Conservation (phyloP, 1,139 yeast species). For the Candida tropicalis region DNA sequence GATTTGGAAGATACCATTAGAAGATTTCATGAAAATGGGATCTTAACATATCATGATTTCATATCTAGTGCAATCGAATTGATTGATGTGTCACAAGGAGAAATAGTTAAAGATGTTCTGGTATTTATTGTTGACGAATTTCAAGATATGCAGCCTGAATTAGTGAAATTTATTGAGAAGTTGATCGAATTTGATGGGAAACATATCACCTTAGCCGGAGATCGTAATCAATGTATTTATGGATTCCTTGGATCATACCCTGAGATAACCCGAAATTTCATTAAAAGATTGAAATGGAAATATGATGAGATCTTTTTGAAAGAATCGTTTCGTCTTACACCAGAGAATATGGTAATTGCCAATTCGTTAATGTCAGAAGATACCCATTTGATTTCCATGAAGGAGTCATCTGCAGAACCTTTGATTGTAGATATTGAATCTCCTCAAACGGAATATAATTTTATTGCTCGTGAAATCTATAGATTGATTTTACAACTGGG, state of each 20-base stretch:
- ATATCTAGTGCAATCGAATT: slow-evolving; percentile 33
- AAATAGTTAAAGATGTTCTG: slow-evolving; percentile 29
- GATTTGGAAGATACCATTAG: slow-evolving; percentile 24
- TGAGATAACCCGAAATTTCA: slow-evolving; percentile 26
- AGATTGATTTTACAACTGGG: slow-evolving; percentile 31
- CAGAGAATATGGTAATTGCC: slow-evolving; percentile 53
- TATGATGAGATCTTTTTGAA: slow-evolving; percentile 34
- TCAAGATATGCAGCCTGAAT: slow-evolving; percentile 66
- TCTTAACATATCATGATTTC: slow-evolving; percentile 41
- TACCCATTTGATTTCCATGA: slow-evolving; percentile 20
- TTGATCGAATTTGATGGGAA: slow-evolving; percentile 36
- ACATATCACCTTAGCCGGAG: slow-evolving; percentile 73
- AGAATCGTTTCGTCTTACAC: slow-evolving; percentile 62
- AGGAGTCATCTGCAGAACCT: slow-evolving; percentile 33
- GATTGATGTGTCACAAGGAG: slow-evolving; percentile 21
- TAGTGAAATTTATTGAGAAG: slow-evolving; percentile 46
- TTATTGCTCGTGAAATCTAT: slow-evolving; percentile 8
- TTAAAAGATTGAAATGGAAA: slow-evolving; percentile 25
- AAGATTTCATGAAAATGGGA: slow-evolving; percentile 32
- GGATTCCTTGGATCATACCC: slow-evolving; percentile 61
- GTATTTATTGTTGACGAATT: slow-evolving; percentile 70
- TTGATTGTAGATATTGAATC: slow-evolving; percentile 28
- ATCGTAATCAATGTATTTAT: slow-evolving; percentile 71
- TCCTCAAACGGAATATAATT: slow-evolving; percentile 36
- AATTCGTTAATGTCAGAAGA: slow-evolving; percentile 20